Conservation (phyloP, 345 rosid genomes). For the Boechera retrofracta region DNA sequence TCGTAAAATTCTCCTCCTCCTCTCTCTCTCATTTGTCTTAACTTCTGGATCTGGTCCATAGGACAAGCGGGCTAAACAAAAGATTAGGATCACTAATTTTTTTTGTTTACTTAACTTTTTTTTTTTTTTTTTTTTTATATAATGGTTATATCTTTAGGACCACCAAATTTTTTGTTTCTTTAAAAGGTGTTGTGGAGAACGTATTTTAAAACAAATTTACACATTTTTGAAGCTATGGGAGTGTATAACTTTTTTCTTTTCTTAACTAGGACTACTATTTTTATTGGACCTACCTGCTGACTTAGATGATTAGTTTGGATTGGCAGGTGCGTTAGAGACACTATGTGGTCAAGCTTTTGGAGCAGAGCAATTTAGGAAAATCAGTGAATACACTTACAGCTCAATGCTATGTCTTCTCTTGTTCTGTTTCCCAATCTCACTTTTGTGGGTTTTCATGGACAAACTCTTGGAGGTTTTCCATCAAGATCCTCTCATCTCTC, state of each 20-base stretch:
- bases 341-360: conserved; percentile 74
- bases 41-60: too few species aligned
- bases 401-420: conserved; percentile 46
- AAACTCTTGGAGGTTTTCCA: conserved; percentile 45
- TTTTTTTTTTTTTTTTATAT: too few species aligned
- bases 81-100: background rate
- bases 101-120: too few species aligned
- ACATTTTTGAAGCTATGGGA: background rate
- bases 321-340: conserved; percentile 68
- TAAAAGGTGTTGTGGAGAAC: background rate
- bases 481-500: conserved; percentile 53
- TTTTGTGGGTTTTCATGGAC: conserved; percentile 57
- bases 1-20: conserved; percentile 20
- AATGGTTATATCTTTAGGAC: background rate
- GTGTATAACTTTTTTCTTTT: too few species aligned
- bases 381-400: conserved; percentile 52
- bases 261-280: background rate
- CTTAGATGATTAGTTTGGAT: conserved; percentile 43
- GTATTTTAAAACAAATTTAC: too few species aligned
- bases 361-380: conserved; percentile 55
- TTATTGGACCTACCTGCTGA: background rate
- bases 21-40: background rate
- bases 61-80: background rate
- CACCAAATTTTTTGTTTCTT: background rate
- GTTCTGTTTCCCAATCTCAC: conserved; percentile 48